Percentiles rank a stretch among this genome's conserved stretches.
phyloP scores from a whole-genome alignment of 768 basidiomycete species.

The Ramaria sp. region DNA sequence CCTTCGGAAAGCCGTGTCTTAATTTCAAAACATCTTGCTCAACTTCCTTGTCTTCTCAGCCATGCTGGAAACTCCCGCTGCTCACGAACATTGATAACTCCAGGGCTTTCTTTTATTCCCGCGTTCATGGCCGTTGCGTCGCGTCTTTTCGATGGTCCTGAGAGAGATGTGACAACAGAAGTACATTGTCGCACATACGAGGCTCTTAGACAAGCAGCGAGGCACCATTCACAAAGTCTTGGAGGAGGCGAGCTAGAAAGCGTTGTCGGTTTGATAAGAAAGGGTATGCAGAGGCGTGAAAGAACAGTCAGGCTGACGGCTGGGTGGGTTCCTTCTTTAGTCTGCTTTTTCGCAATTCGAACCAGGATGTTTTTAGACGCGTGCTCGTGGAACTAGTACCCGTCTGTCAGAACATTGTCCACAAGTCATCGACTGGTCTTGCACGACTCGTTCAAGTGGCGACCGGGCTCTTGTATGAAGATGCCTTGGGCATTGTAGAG shows the following conservation, averaged over 20 bases:
- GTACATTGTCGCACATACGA: conserved; percentile 36
- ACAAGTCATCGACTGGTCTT: conserved; percentile 23
- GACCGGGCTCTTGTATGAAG: conserved; percentile 34
- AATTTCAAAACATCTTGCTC: not conserved
- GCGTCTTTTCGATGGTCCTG: conserved; percentile 36
- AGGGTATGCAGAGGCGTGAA: conserved; percentile 41
- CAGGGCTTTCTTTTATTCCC: conserved; percentile 10
- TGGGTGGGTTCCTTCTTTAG: conserved; percentile 37
- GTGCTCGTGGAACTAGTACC: conserved; percentile 37
- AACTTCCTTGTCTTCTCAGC: conserved; percentile 10
- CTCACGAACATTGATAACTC: conserved; percentile 11
- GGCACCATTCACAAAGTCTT: conserved; percentile 25
- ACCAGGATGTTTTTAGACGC: conserved; percentile 24
- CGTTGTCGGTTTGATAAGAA: conserved; percentile 29
- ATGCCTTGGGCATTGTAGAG: conserved; percentile 43
- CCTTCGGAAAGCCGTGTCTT: conserved; percentile 20
- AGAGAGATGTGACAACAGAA: conserved; percentile 32
- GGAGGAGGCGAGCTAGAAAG: conserved; percentile 18
- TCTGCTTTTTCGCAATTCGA: not conserved
- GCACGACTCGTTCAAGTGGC: conserved; percentile 35
- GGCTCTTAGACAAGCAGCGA: conserved; percentile 30
- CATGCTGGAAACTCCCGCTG: conserved; percentile 18
- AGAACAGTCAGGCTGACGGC: conserved; percentile 53
- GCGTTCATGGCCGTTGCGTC: conserved; percentile 26
- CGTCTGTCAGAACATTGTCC: conserved; percentile 25